Base-by-base conservation (phyloP, 192 early-diverging fungal species). In the Mortierella antarctica region DNA sequence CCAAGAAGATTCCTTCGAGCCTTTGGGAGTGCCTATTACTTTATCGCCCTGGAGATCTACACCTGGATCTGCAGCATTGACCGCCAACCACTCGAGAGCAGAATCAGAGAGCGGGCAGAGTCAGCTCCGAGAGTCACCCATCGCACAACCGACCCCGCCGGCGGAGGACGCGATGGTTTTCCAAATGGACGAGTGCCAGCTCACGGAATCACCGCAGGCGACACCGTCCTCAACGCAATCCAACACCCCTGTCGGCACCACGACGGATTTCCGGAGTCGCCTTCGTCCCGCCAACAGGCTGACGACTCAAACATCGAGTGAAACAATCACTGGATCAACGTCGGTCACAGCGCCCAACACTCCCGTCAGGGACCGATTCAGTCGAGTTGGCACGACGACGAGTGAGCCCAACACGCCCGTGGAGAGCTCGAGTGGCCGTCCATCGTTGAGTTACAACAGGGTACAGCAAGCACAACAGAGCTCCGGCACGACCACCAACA, bases 131-230 rank as follows among this genome's bases (percentile, higher is more conserved):
- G 7, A 21, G 9, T 57, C 63, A 31, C 64, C 66, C 1, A 51
- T 54, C 13, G 45, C 52, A 41, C 20, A 45, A 11, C 55, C 45
- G 50, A 56, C 56, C 12, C 51, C 65, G 1, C 13, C 73, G 42
- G 81, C 61, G 4, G 81, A 82, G 18, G 81, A 69, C 46, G 58
- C 78, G 42, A 76, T 79, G 73, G 82, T 78, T n/a, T 79, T 73
- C 58, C 74, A 62, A 9, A 75, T 75, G 70, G 83, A 80, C 40
- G 77, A 80, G 21, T 70, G 42, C 21, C 77, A 67, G 31, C 20
- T 68, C 21, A 44, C 82, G 20, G 72, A 74, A 41, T 70, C 71
- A 0, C 70, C 68, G 5, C 31, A 18, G 11, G 57, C 62, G 10
- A 70, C 70, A 45, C 68, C 67, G 11, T 11, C 67, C 1, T 67